Evolutionary conservation across 495 filamentous ascomycete genomes (phyloP).

Genomic region (Friedmanniomyces simplex): DNA sequence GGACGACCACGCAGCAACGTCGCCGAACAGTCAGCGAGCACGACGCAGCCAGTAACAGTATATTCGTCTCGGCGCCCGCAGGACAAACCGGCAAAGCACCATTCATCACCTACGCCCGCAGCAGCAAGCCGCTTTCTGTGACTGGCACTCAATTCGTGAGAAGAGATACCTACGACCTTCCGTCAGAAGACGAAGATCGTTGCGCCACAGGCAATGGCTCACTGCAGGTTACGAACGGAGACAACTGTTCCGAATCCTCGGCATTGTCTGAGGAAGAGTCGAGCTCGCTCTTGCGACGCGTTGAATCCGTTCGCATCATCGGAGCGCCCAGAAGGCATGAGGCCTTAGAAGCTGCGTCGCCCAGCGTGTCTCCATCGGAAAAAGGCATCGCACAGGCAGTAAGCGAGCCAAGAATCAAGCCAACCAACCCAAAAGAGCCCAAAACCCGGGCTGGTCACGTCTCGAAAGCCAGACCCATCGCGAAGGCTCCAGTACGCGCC

Average conservation of each 20-base stretch:
- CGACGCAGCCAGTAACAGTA: not conserved
- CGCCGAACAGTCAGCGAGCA: not conserved
- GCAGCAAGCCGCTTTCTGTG: slow-evolving; percentile 9
- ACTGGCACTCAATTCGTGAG: slow-evolving; percentile 11
- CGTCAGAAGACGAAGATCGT: not conserved
- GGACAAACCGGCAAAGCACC: not conserved
- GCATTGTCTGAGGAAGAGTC: not conserved
- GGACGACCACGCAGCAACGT: not conserved
- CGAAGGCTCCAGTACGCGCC: not conserved
- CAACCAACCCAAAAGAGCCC: not conserved
- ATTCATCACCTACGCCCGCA: slow-evolving; percentile 11
- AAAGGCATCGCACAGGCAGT: too few species aligned
- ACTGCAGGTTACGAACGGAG: not conserved
- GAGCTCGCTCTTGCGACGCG: not conserved
- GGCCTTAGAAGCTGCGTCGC: not conserved
- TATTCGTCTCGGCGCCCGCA: not conserved
- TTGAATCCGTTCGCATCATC: not conserved
- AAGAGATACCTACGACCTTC: not conserved
- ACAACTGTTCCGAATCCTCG: not conserved
- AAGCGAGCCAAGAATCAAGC: not conserved
- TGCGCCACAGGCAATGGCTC: not conserved
- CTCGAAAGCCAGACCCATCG: not conserved
- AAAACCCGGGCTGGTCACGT: not conserved
- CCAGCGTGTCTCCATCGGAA: not conserved
- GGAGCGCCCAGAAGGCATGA: not conserved